Conservation (phyloP, 305 asterid species). For the Salvia sclarea region DNA sequence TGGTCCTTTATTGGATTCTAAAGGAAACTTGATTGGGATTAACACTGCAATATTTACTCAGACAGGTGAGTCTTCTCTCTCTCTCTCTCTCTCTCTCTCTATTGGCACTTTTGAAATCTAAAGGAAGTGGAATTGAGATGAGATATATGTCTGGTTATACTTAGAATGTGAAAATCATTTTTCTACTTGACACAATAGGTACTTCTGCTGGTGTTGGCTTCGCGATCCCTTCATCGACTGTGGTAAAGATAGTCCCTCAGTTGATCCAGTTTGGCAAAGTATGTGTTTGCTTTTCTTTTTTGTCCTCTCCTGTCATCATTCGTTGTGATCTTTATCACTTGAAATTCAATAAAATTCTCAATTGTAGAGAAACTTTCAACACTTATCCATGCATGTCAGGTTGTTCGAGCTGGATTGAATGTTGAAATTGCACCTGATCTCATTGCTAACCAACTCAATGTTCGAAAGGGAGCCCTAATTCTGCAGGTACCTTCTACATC, state of each 20-base stretch:
- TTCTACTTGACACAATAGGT: slow-evolving; percentile 46
- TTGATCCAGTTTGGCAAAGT: slow-evolving; percentile 87
- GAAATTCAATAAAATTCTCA: not conserved
- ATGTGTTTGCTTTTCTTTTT: slow-evolving; percentile 17
- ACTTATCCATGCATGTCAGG: slow-evolving; percentile 39
- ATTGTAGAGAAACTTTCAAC: not conserved
- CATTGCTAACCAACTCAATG: slow-evolving; percentile 88
- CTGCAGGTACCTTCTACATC: slow-evolving; percentile 51
- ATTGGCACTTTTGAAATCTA: slow-evolving; percentile 10
- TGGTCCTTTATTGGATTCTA: slow-evolving; percentile 92
- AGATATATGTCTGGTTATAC: not conserved
- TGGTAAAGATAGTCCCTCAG: slow-evolving; percentile 89
- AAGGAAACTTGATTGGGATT: slow-evolving; percentile 87
- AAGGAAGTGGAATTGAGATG: not conserved
- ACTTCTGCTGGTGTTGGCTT: slow-evolving; percentile 98
- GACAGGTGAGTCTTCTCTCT: slow-evolving; percentile 56
- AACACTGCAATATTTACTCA: slow-evolving; percentile 97
- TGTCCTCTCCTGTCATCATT: not conserved
- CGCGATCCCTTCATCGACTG: slow-evolving; percentile 93
- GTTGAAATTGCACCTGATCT: slow-evolving; percentile 79
- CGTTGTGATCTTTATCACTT: not conserved
- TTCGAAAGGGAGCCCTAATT: slow-evolving; percentile 85
- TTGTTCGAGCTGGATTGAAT: slow-evolving; percentile 79
- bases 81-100: slow-evolving; percentile 10
- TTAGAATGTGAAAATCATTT: not conserved